Evolutionary conservation across 176 grass and related monocot species (phyloP), one percentile per base, ranked within the genome.

Genomic region (Olyra latifolia): DNA sequence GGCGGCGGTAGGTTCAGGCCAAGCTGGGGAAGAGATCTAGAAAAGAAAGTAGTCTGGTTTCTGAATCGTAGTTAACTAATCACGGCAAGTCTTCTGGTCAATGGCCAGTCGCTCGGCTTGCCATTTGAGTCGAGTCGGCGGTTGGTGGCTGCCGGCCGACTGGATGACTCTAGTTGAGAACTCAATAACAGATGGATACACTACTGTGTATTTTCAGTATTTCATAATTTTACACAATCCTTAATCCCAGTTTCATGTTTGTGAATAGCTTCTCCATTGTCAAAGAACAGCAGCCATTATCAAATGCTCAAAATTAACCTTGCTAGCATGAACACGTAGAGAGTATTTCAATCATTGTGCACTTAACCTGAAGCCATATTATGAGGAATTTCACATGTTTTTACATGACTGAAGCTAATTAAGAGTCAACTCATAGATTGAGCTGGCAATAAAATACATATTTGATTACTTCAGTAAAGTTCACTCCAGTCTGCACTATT

Each of bases 171-270:
- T n/a, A n/a, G n/a, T n/a, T n/a, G n/a, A n/a, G n/a, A n/a, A n/a
- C n/a, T n/a, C n/a, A n/a, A n/a, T n/a, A n/a, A n/a, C n/a, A n/a
- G n/a, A n/a, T 27, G 42, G 22, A 49, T 41, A 72, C 30, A 64
- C 12, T 43, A 35, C 22, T 19, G 2, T 66, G 59, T 16, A 40
- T 75, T 75, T 74, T 75, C 49, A 55, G 23, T 64, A 74, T 82
- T 64, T 64, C 30, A 74, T 62, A 42, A 52, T n/a, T 74, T 63
- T 83, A 55, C n/a, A 53, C 65, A 49, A 70, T 48, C 20, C 17
- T 56, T 83, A 45, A 28, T 65, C 53, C 57, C 17, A 57, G 19
- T 38, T 66, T 64, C 35, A 43, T 75, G 62, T 66, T 28, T 56
- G 52, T 75, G 25, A 65, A 66, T 83, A 4, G 16, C 39, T 56